Percentiles rank a stretch among this genome's conserved stretches.
These are phyloP conservation scores for Alternaria gaisen DNA, from an alignment of 2,329 filamentous ascomycete genomes.

Conservation along the genomic window DNA sequence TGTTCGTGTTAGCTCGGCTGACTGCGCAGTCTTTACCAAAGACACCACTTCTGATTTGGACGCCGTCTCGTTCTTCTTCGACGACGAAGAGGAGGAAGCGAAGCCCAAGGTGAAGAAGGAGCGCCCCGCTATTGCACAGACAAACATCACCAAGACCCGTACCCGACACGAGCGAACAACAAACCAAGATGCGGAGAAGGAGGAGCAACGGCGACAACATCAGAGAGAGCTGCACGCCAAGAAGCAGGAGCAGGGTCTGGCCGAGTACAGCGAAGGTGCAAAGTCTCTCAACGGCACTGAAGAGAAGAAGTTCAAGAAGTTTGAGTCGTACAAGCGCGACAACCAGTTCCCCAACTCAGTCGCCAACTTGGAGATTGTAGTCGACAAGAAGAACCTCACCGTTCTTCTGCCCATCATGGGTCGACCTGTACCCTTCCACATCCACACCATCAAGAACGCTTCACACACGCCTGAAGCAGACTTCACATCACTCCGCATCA, in stretches of 20 bases:
- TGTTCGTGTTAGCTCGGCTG: constrained; percentile 80
- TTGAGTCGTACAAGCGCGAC: constrained; percentile 98
- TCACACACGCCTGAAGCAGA: constrained; percentile 97
- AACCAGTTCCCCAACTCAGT: constrained; percentile 87
- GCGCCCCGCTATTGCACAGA: constrained; percentile 85
- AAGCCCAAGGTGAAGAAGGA: constrained; percentile 89
- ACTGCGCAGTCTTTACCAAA: constrained; percentile 89
- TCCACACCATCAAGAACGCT: constrained; percentile 97
- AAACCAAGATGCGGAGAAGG: constrained; percentile 87
- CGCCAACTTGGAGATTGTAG: constrained; percentile 86
- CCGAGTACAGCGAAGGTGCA: constrained; percentile 84
- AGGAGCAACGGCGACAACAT: constrained; percentile 86
- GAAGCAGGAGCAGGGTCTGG: constrained; percentile 89
- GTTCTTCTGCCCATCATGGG: constrained; percentile 97
- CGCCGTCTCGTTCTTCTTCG: constrained; percentile 97
- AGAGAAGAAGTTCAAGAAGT: constrained; percentile 98
- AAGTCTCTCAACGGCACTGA: constrained; percentile 87
- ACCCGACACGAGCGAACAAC: constrained; percentile 89
- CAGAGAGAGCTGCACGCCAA: constrained; percentile 88
- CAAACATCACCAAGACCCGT: constrained; percentile 94
- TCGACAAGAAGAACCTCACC: constrained; percentile 89
- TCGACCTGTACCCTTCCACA: constrained; percentile 95
- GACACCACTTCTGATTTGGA: constrained; percentile 92
- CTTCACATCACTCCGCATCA: constrained; percentile 93
- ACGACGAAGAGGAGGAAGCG: constrained; percentile 87